Evolutionary conservation across 208 protist genomes (phyloP).

Genomic region (Leishmania turanica): DNA sequence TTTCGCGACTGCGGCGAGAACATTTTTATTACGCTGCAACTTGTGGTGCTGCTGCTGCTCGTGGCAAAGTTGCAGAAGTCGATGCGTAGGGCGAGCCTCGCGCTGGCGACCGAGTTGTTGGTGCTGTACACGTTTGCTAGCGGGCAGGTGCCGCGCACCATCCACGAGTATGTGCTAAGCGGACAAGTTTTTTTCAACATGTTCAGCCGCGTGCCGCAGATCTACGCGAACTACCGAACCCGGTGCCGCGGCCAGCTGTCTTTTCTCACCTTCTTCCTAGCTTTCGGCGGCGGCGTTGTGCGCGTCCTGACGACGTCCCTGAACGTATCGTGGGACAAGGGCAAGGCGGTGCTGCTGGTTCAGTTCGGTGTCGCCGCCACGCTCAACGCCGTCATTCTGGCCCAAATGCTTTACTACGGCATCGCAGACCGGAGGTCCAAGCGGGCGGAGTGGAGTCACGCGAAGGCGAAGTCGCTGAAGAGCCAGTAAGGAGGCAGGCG

Average conservation of each 20-base stretch:
- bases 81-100: conserved; percentile 26
- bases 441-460: background rate
- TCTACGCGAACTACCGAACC: conserved; percentile 68
- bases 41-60: conserved; percentile 64
- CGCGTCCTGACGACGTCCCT: conserved; percentile 79
- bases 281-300: conserved; percentile 69
- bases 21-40: conserved; percentile 73
- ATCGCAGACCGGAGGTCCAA: conserved; percentile 13
- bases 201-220: conserved; percentile 80
- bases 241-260: conserved; percentile 73
- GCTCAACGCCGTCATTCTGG: conserved; percentile 70
- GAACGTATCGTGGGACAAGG: conserved; percentile 84
- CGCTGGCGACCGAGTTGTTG: conserved; percentile 37
- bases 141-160: conserved; percentile 40
- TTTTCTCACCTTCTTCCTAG: conserved; percentile 87
- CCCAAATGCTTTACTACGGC: conserved; percentile 73
- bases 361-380: conserved; percentile 63
- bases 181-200: conserved; percentile 71
- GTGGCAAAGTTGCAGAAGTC: conserved; percentile 63
- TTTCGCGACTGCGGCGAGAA: conserved; percentile 88
- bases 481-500: background rate
- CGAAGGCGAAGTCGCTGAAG: background rate
- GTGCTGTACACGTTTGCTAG: conserved; percentile 41
- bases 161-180: conserved; percentile 66
- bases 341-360: conserved; percentile 64